A percentile compares a stretch with the other conserved stretches of the same genome.
phyloP scores from a whole-genome alignment of 2,329 filamentous ascomycete species.

The Trichoderma sp. region DNA sequence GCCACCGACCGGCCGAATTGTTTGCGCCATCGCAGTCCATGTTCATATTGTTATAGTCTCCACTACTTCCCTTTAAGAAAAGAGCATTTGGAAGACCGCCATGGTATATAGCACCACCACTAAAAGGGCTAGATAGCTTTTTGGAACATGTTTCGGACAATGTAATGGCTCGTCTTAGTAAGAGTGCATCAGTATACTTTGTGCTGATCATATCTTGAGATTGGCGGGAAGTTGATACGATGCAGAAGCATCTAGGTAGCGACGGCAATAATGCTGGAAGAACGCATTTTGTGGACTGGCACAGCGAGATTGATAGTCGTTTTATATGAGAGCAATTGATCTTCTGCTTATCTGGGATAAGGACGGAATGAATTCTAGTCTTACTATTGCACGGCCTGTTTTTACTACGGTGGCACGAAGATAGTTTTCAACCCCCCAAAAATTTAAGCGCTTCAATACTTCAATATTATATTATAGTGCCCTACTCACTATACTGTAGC shows the following conservation, averaged over 20 bases:
- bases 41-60: conserved; percentile 21
- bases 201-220: conserved; percentile 21
- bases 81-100: conserved; percentile 41
- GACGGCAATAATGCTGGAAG: conserved; percentile 3
- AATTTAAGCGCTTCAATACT: no score
- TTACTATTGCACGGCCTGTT: no score
- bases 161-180: background rate
- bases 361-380: no score
- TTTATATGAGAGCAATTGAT: no score
- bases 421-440: no score
- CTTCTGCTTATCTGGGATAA: no score
- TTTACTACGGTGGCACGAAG: no score
- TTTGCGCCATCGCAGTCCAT: conserved; percentile 24
- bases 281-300: background rate
- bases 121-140: conserved; percentile 27
- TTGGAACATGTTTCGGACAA: conserved; percentile 15
- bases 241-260: conserved; percentile 25
- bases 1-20: background rate
- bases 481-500: no score
- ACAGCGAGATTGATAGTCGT: no score
- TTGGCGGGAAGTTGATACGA: conserved; percentile 25
- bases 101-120: conserved; percentile 27
- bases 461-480: no score
- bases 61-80: conserved; percentile 32
- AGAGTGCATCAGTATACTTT: background rate